phyloP scores from a whole-genome alignment of 169 alveolate species.

The Perkinsus chesapeaki region DNA sequence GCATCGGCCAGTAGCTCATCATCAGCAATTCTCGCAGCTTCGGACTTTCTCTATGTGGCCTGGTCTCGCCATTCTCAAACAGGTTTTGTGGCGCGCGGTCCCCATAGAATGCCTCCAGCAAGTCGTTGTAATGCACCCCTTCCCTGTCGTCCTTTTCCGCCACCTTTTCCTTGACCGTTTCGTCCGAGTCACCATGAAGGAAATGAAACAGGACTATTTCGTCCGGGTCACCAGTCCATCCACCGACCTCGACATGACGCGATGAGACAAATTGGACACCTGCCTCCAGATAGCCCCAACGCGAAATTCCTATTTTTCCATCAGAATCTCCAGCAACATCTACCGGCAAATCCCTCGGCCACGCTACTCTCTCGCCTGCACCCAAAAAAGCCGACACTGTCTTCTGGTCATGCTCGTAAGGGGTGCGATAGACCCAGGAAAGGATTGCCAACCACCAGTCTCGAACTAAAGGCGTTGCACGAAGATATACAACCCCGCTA shows the following conservation, averaged over 20 bases:
- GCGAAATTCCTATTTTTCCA: background rate
- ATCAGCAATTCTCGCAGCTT: background rate
- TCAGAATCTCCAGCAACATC: background rate
- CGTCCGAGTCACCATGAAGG: background rate
- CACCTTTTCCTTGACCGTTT: background rate
- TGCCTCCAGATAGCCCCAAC: background rate
- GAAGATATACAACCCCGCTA: background rate
- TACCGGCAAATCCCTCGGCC: background rate
- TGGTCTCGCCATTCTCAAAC: background rate
- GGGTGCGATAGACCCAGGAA: background rate
- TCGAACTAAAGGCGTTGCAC: background rate
- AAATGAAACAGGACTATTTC: background rate
- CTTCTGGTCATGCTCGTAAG: slow-evolving; percentile 9
- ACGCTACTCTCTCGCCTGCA: background rate
- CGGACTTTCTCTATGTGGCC: background rate
- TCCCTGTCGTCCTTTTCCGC: background rate
- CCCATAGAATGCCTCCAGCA: background rate
- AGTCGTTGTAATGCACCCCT: background rate
- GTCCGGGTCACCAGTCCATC: background rate
- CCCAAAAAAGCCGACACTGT: background rate
- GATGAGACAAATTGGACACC: background rate
- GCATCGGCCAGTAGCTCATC: background rate
- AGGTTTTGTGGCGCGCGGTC: background rate
- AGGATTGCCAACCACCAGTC: background rate
- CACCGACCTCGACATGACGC: background rate